Evolutionary conservation across 1,139 yeast genomes (phyloP), one percentile per base, ranked within the genome.

Genomic region (Lodderomyces margitis): DNA sequence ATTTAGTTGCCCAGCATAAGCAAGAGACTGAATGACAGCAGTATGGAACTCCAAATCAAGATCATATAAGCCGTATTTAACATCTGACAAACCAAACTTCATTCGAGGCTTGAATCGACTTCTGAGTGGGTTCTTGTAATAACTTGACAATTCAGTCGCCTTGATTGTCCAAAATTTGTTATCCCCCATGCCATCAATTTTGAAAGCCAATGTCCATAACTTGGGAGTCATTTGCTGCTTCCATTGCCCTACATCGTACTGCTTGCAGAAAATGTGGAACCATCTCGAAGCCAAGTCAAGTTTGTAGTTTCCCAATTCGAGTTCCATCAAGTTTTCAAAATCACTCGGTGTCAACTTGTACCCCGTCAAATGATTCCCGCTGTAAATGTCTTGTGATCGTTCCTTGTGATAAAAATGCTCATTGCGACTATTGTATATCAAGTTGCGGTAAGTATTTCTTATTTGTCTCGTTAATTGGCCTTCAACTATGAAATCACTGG

Each of bases 201-300:
- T 58, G 42, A 70, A 59, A 45, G 58, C 62, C 38, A 66, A 55
- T 5, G 55, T 50, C 76, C 76, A 71, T 57, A 70, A 51, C 12
- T 49, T 46, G 11, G 54, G 51, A 1, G 73, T 60, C 66, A 66
- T 63, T 34, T 44, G 31, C 21, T 48, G 45, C 17, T 38, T 38
- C 34, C 48, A 46, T 7, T 54, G 47, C n/a, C 49, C 38, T 0
- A 51, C 49, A 42, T n/a, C n/a, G n/a, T 42, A 57, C 38, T 61
- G 60, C 14, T 46, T 42, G 37, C 65, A 66, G 41, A 70, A 63
- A 35, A 62, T 51, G 35, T 56, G 59, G 46, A 68, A 64, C 76
- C 76, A 70, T 42, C 59, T 61, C 3, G 67, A 57, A 1, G 72
- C 75, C 48, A 70, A 57, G 50, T 71, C 76, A 24, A 62, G 47